Evolutionary conservation across 345 rosid species (phyloP).

Genomic region (Syzygium aqueum): DNA sequence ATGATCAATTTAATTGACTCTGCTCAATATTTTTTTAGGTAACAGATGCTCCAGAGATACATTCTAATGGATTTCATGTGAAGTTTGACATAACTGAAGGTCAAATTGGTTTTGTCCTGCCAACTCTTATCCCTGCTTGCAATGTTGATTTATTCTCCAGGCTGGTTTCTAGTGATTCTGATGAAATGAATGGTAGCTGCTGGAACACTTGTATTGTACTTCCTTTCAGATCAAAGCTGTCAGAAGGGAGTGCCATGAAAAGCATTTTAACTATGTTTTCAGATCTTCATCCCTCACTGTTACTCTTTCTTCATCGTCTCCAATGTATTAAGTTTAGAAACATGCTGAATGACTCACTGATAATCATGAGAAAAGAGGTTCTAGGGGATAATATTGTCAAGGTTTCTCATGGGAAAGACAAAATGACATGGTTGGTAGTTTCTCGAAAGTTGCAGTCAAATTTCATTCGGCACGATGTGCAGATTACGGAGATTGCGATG

Average conservation of each 20-base stretch:
- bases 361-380: slow-evolving; percentile 75
- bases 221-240: slow-evolving; percentile 68
- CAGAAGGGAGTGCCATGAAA: slow-evolving; percentile 49
- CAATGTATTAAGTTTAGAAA: slow-evolving; percentile 70
- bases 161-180: slow-evolving; percentile 25
- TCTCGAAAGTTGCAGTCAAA: slow-evolving; percentile 62
- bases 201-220: slow-evolving; percentile 93
- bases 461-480: slow-evolving; percentile 47
- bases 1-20: background rate
- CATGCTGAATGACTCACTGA: slow-evolving; percentile 52
- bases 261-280: slow-evolving; percentile 60
- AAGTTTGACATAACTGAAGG: slow-evolving; percentile 92
- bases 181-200: slow-evolving; percentile 20
- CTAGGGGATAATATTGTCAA: slow-evolving; percentile 64
- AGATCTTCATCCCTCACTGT: slow-evolving; percentile 89
- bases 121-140: slow-evolving; percentile 70
- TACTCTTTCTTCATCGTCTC: slow-evolving; percentile 93
- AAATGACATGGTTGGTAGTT: slow-evolving; percentile 85
- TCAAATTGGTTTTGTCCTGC: slow-evolving; percentile 94
- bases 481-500: slow-evolving; percentile 71
- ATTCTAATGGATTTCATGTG: slow-evolving; percentile 94
- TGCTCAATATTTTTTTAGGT: slow-evolving; percentile 26
- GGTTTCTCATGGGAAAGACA: slow-evolving; percentile 66
- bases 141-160: slow-evolving; percentile 41
- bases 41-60: slow-evolving; percentile 94